Evolutionary conservation across 306 rosid genomes (phyloP).

Genomic region (Arachis hypogaea): DNA sequence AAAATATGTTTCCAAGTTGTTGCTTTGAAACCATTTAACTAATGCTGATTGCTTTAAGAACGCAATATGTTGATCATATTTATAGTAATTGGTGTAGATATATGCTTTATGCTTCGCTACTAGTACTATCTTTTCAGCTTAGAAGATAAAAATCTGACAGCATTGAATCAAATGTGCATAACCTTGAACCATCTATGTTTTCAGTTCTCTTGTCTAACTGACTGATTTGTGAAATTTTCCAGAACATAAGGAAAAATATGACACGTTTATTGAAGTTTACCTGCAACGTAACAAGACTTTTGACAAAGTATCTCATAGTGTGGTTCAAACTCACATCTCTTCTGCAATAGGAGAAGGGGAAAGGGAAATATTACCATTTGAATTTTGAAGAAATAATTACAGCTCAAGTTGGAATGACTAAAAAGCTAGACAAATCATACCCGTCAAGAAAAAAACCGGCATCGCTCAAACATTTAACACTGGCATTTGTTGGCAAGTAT

Average conservation of each 20-base stretch:
- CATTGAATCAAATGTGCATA: background rate
- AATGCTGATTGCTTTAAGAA: background rate
- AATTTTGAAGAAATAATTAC: conserved; percentile 17
- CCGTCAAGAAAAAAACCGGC: conserved; percentile 94
- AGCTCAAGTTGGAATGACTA: conserved; percentile 24
- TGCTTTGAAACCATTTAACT: background rate
- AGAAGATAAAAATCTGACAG: background rate
- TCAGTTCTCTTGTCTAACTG: background rate
- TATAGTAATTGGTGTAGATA: background rate
- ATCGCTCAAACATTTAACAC: conserved; percentile 88
- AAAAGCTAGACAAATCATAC: conserved; percentile 38
- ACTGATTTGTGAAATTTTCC: background rate
- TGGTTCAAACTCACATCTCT: conserved; percentile 68
- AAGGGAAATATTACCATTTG: background rate
- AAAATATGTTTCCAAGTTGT: background rate
- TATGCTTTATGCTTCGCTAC: conserved; percentile 3
- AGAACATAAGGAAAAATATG: background rate
- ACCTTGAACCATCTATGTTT: background rate
- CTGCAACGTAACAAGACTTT: conserved; percentile 73
- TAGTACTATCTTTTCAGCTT: background rate
- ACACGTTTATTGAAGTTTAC: conserved; percentile 43
- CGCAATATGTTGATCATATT: background rate
- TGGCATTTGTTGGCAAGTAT: conserved; percentile 65
- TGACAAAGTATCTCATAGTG: conserved; percentile 66
- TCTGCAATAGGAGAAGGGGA: conserved; percentile 44